Conservation (phyloP, 495 filamentous ascomycete genomes). For the Saxophila tyrrhenica region DNA sequence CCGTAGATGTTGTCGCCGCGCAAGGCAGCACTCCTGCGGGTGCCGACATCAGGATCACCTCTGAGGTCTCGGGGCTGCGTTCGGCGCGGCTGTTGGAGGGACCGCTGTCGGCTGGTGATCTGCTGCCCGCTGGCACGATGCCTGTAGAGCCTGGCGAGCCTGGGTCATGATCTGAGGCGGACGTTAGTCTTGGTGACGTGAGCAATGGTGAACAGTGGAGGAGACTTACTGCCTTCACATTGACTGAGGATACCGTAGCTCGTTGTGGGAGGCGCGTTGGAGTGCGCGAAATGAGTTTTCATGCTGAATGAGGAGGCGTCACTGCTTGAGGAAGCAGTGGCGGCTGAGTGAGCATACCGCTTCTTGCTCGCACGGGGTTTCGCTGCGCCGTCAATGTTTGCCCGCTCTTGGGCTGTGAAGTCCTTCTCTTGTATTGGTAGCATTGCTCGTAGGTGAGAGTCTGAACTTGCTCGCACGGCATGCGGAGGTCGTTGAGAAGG, state of each 20-base stretch:
- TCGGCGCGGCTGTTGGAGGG: neutral
- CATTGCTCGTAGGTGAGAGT: too few relatives aligned
- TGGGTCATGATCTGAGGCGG: constrained; percentile 13
- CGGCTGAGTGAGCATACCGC: neutral
- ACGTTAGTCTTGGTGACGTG: too few relatives aligned
- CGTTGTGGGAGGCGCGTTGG: constrained; percentile 1
- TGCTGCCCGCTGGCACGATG: too few relatives aligned
- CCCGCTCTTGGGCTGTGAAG: too few relatives aligned
- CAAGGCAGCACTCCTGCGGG: constrained; percentile 22
- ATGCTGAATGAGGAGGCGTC: neutral
- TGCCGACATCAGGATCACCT: constrained; percentile 8
- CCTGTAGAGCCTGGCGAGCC: neutral
- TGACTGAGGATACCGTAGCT: constrained; percentile 1
- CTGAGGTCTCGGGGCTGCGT: constrained; percentile 10
- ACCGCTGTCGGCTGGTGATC: neutral
- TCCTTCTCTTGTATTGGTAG: too few relatives aligned
- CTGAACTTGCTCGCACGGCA: too few relatives aligned
- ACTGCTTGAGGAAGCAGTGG: neutral
- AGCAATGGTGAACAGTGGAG: too few relatives aligned
- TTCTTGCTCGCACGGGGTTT: constrained; percentile 21
- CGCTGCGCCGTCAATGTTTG: constrained; percentile 24
- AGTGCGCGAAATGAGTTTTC: neutral
- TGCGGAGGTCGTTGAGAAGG: too few relatives aligned
- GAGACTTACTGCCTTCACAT: constrained; percentile 31
- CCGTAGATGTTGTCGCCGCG: constrained; percentile 13